phyloP scores from a whole-genome alignment of 2,329 filamentous ascomycete species.

The Falciphora oryzae region DNA sequence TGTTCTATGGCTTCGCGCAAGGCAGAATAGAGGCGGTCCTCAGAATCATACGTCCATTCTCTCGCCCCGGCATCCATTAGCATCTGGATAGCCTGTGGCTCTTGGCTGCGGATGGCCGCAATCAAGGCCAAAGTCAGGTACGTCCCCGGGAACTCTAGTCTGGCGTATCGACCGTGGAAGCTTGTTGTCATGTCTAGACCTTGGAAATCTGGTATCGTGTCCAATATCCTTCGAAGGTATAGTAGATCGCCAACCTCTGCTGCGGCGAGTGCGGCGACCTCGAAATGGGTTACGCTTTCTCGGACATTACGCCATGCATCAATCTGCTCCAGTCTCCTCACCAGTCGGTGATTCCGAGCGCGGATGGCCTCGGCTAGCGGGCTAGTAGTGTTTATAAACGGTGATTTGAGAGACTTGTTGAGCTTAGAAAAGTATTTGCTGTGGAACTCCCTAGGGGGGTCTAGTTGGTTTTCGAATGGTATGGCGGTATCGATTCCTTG shows the following conservation, averaged over 20 bases:
- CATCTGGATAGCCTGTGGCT: not conserved
- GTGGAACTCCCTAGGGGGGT: not conserved
- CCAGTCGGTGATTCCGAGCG: not conserved
- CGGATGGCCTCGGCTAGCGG: slow-evolving; percentile 6
- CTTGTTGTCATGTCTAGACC: too few relatives aligned
- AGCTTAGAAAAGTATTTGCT: not conserved
- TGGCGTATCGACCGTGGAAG: too few relatives aligned
- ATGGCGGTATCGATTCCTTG: not conserved
- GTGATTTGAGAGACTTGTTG: not conserved
- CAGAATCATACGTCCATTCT: not conserved
- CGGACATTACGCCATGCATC: not conserved
- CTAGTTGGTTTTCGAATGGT: too few relatives aligned
- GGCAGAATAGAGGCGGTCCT: not conserved
- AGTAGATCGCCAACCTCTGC: not conserved
- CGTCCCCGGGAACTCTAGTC: not conserved
- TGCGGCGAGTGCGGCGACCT: not conserved
- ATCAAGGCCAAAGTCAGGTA: not conserved
- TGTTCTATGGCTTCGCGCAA: not conserved
- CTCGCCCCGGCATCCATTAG: not conserved
- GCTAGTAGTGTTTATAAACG: not conserved
- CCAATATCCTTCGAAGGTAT: not conserved
- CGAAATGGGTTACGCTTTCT: not conserved
- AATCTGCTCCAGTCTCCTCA: not conserved
- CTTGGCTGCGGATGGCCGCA: not conserved
- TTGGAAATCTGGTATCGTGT: not conserved